phyloP scores from a whole-genome alignment of 768 basidiomycete genomes.

The Lactarius tabidus region DNA sequence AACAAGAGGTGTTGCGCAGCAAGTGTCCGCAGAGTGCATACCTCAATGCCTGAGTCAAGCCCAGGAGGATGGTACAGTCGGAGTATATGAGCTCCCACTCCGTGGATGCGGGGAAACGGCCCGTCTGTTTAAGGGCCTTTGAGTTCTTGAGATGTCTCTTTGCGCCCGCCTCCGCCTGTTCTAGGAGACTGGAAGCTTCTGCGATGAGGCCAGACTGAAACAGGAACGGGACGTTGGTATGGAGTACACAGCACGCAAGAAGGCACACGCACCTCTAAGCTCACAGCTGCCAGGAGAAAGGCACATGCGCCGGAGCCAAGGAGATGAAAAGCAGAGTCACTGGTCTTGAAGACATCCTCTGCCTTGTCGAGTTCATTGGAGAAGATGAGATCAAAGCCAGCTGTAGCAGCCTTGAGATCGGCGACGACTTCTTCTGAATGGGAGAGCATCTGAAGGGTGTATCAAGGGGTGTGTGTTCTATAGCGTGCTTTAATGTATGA shows the following conservation, averaged over 20 bases:
- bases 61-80: constrained; percentile 66
- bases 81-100: constrained; percentile 78
- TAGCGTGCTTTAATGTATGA: not conserved
- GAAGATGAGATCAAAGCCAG: constrained; percentile 69
- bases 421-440: constrained; percentile 30
- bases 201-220: constrained; percentile 54
- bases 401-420: constrained; percentile 35
- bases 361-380: constrained; percentile 60
- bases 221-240: not conserved
- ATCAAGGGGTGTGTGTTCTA: not conserved
- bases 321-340: constrained; percentile 64
- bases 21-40: constrained; percentile 30
- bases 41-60: constrained; percentile 68
- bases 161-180: constrained; percentile 56
- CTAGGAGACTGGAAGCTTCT: constrained; percentile 55
- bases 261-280: constrained; percentile 60
- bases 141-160: constrained; percentile 45
- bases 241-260: not conserved
- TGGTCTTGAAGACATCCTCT: constrained; percentile 43
- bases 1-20: not conserved
- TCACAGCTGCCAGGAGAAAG: constrained; percentile 73
- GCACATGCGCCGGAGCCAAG: constrained; percentile 68
- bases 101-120: constrained; percentile 54
- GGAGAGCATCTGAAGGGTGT: not conserved
- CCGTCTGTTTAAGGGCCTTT: constrained; percentile 33